Evolutionary conservation across 1,284 basidiomycete species (phyloP).

Genomic region (Rhizopogon hawkerae): DNA sequence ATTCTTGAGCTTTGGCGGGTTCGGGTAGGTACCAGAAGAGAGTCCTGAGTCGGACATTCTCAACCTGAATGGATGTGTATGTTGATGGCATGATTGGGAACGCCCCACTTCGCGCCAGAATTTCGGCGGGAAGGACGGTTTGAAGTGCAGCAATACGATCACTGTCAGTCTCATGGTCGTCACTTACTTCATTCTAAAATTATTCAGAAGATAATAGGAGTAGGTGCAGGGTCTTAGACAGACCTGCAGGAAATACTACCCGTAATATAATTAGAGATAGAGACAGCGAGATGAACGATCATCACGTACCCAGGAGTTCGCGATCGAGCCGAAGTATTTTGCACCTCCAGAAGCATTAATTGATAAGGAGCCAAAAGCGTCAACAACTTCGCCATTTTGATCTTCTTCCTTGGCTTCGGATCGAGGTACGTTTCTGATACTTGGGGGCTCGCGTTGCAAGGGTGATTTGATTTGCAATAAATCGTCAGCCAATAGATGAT

Average conservation of each 20-base stretch:
- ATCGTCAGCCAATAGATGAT: slow-evolving; percentile 62
- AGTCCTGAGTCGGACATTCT: slow-evolving; percentile 43
- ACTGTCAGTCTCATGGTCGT: slow-evolving; percentile 42
- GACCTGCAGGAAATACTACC: slow-evolving; percentile 66
- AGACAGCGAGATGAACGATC: background rate
- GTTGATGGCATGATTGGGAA: slow-evolving; percentile 53
- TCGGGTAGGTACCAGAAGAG: slow-evolving; percentile 66
- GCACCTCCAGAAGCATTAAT: slow-evolving; percentile 60
- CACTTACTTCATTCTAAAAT: slow-evolving; percentile 44
- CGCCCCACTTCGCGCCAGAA: slow-evolving; percentile 53
- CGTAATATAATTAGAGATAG: background rate
- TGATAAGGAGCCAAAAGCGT: slow-evolving; percentile 68
- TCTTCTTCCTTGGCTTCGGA: slow-evolving; percentile 49
- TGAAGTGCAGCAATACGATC: slow-evolving; percentile 43
- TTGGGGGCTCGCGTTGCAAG: slow-evolving; percentile 48
- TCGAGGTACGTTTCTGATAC: slow-evolving; percentile 21
- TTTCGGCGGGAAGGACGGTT: slow-evolving; percentile 48
- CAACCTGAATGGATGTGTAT: slow-evolving; percentile 33
- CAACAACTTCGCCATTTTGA: slow-evolving; percentile 57
- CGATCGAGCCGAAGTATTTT: slow-evolving; percentile 66
- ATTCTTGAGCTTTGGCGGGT: slow-evolving; percentile 45
- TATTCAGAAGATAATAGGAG: slow-evolving; percentile 1
- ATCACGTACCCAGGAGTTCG: slow-evolving; percentile 63
- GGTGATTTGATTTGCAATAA: slow-evolving; percentile 65
- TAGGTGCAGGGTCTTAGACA: slow-evolving; percentile 6